Evolutionary conservation across 148 eudicot genomes (phyloP).

Genomic region (Chenopodium album): DNA sequence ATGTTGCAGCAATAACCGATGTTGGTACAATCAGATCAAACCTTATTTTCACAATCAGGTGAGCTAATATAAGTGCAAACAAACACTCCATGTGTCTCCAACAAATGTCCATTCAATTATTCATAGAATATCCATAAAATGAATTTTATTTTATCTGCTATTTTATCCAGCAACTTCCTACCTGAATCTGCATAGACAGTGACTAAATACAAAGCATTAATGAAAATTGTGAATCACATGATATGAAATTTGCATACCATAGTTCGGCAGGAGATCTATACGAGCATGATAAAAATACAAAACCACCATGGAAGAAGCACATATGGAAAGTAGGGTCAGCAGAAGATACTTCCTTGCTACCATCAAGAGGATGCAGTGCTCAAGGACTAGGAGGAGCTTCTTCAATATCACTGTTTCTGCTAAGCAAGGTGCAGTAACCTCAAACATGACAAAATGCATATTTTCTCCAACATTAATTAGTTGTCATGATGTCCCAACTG

Average conservation of each 20-base stretch:
- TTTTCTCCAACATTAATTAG: background rate
- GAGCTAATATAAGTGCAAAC: conserved; percentile 6
- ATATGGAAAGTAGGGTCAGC: conserved; percentile 45
- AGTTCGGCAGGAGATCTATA: conserved; percentile 79
- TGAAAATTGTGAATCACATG: background rate
- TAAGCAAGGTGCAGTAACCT: conserved; percentile 58
- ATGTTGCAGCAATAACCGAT: conserved; percentile 81
- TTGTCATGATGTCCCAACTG: background rate
- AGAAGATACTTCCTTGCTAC: conserved; percentile 43
- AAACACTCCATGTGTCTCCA: background rate
- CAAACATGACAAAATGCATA: background rate
- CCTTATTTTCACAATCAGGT: conserved; percentile 72
- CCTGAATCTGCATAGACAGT: background rate
- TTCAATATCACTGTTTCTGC: conserved; percentile 61
- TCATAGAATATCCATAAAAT: background rate
- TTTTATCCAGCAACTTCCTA: background rate
- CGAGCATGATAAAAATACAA: conserved; percentile 60
- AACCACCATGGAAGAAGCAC: conserved; percentile 90
- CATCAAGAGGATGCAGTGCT: conserved; percentile 48
- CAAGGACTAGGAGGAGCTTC: conserved; percentile 54
- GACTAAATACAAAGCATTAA: background rate
- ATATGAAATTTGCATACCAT: conserved; percentile 27
- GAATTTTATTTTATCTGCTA: background rate
- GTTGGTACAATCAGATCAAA: conserved; percentile 50
- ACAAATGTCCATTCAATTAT: background rate